A percentile compares a stretch with the other conserved stretches of the same genome.
Conservation (phyloP, 805 yeast genomes). For the Zygosaccharomyces lentus region DNA sequence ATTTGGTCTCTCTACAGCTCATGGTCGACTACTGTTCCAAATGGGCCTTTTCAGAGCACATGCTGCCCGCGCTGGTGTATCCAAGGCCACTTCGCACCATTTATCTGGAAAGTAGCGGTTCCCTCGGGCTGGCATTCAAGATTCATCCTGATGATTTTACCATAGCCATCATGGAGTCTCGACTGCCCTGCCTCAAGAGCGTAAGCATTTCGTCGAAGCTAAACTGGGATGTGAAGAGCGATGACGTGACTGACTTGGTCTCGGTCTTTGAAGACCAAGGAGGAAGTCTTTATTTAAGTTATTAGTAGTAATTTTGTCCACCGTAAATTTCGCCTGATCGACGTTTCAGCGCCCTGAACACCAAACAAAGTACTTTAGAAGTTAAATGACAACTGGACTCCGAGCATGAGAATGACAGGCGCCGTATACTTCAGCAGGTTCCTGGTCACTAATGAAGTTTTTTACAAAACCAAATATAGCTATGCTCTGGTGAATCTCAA, state of each 20-base stretch:
- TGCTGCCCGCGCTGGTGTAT: constrained; percentile 33
- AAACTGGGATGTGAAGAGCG: constrained; percentile 77
- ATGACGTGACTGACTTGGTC: constrained; percentile 59
- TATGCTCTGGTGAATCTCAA: constrained; percentile 87
- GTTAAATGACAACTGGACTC: neutral
- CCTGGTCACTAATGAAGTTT: constrained; percentile 35
- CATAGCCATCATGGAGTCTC: constrained; percentile 71
- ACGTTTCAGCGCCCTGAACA: no score
- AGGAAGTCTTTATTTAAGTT: constrained; percentile 67
- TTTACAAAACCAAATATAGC: constrained; percentile 50
- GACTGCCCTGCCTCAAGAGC: constrained; percentile 63
- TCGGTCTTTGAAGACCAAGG: constrained; percentile 67
- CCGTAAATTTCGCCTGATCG: neutral
- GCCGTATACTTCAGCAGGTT: constrained; percentile 32
- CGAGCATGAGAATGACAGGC: constrained; percentile 5
- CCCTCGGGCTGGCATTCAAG: constrained; percentile 76
- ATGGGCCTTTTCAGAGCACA: constrained; percentile 47
- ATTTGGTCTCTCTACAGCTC: constrained; percentile 55
- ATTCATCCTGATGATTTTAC: constrained; percentile 86
- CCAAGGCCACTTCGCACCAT: constrained; percentile 48
- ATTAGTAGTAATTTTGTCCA: constrained; percentile 13
- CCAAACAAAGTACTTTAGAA: no score
- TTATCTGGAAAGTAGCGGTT: constrained; percentile 79
- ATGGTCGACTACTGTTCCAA: constrained; percentile 72
- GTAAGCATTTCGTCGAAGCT: constrained; percentile 68